Conservation (phyloP, 1,139 yeast genomes). For the Pneumocystis carinii region DNA sequence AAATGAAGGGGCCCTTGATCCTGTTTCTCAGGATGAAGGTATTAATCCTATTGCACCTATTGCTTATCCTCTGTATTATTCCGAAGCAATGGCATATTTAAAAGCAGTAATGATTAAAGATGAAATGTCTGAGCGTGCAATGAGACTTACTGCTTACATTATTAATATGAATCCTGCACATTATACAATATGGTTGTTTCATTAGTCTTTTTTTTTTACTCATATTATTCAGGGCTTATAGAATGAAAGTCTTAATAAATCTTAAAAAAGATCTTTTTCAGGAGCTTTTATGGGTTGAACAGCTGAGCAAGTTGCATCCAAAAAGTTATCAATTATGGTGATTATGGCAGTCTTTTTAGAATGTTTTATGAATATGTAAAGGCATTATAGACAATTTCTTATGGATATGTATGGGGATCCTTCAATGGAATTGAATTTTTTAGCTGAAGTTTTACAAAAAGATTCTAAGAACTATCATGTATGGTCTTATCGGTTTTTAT, state of each 20-base stretch:
- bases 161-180: constrained; percentile 72
- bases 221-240: constrained; percentile 29
- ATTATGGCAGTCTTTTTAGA: constrained; percentile 40
- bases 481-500: constrained; percentile 55
- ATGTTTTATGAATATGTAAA: not conserved
- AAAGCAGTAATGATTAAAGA: constrained; percentile 44
- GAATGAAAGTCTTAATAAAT: constrained; percentile 39
- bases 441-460: constrained; percentile 31
- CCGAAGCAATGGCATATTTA: constrained; percentile 42
- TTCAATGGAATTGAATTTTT: constrained; percentile 10
- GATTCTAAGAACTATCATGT: constrained; percentile 91
- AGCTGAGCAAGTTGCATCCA: constrained; percentile 56
- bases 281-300: constrained; percentile 67
- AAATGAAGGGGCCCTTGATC: not conserved
- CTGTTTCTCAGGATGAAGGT: constrained; percentile 21
- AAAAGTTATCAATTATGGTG: constrained; percentile 97
- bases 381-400: constrained; percentile 6
- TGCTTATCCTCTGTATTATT: constrained; percentile 60
- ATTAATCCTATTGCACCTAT: constrained; percentile 49
- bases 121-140: constrained; percentile 60
- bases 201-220: constrained; percentile 14
- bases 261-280: constrained; percentile 22
- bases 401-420: constrained; percentile 8
- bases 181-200: constrained; percentile 60
- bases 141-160: constrained; percentile 46